Evolutionary conservation across 306 rosid genomes (phyloP).

Genomic region (Fragaria iinumae): DNA sequence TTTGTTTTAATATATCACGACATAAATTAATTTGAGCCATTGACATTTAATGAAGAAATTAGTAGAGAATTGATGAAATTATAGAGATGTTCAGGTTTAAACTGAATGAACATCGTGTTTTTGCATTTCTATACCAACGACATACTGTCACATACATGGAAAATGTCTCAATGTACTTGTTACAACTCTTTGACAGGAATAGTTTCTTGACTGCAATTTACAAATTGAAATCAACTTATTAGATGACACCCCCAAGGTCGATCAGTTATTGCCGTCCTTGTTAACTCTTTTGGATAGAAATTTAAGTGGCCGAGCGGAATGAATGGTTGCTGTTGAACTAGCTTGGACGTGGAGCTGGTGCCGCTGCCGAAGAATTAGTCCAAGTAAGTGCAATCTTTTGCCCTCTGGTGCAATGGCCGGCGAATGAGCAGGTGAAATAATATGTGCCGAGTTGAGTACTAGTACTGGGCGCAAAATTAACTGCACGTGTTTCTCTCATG

Average conservation of each 20-base stretch:
- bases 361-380: background rate
- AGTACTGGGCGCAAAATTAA: background rate
- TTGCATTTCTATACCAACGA: too few relatives aligned
- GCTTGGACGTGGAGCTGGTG: conserved; percentile 16
- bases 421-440: conserved; percentile 38
- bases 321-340: background rate
- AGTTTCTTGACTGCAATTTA: too few relatives aligned
- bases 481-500: conserved; percentile 4
- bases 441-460: background rate
- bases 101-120: too few relatives aligned
- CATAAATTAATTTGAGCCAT: too few relatives aligned
- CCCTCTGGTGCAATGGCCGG: conserved; percentile 38
- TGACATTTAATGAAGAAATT: too few relatives aligned
- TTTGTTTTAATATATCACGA: too few relatives aligned
- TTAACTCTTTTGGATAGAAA: background rate
- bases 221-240: background rate
- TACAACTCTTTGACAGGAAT: too few relatives aligned
- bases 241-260: background rate
- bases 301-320: background rate
- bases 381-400: conserved; percentile 43
- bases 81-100: too few relatives aligned
- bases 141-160: too few relatives aligned
- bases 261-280: background rate
- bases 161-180: too few relatives aligned
- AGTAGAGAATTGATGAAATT: too few relatives aligned